A percentile compares a stretch with the other conserved stretches of the same genome.
These are phyloP conservation scores for Heterococcus sp. DNA, from an alignment of 108 stramenopile genomes.

Conservation along the genomic window DNA sequence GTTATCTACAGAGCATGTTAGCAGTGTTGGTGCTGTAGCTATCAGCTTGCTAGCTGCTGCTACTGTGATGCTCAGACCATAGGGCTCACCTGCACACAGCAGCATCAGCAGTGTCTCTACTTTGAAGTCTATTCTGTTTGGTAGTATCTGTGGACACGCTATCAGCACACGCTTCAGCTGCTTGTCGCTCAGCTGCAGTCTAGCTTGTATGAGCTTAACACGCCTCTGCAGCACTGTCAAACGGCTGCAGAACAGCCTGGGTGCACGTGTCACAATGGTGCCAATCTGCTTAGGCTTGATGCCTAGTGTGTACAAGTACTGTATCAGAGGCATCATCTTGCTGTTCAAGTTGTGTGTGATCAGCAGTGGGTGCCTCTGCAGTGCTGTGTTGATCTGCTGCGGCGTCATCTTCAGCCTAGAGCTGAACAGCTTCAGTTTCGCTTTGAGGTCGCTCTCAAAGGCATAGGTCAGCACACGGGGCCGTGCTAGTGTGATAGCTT, in stretches of 20 bases:
- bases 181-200: background rate
- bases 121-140: background rate
- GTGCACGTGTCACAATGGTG: background rate
- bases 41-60: background rate
- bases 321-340: conserved; percentile 4
- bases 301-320: background rate
- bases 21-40: background rate
- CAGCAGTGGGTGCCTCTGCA: conserved; percentile 1
- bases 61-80: conserved; percentile 1
- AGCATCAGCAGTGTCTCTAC: background rate
- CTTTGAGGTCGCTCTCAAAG: conserved; percentile 18
- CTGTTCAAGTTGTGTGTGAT: conserved; percentile 10
- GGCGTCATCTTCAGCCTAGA: background rate
- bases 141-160: background rate
- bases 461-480: conserved; percentile 9
- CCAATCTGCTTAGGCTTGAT: background rate
- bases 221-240: background rate
- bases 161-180: background rate
- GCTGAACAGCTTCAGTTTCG: conserved; percentile 5
- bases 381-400: background rate
- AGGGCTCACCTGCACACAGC: background rate
- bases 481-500: background rate
- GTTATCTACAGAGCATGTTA: background rate
- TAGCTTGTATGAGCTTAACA: background rate
- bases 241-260: background rate